phyloP scores from a whole-genome alignment of 129 eudicot genomes.

The Calendula officinalis region DNA sequence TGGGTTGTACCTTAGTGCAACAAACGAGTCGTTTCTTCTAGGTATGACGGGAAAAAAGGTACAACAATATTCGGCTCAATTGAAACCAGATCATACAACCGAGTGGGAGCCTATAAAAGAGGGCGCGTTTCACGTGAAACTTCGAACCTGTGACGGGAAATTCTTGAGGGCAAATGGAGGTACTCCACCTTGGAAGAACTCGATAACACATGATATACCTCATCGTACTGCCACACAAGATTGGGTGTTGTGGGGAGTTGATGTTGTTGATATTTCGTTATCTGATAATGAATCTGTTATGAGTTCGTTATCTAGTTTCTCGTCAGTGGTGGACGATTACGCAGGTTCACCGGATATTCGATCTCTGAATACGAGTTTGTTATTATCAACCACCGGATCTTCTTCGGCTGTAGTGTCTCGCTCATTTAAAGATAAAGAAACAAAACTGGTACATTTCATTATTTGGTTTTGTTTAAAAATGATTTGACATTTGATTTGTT shows the following conservation, averaged over 20 bases:
- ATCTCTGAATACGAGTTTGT: constrained; percentile 10
- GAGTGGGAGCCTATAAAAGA: constrained; percentile 72
- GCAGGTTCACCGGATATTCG: constrained; percentile 49
- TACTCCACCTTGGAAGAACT: constrained; percentile 74
- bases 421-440: constrained; percentile 18
- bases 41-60: constrained; percentile 75
- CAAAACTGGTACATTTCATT: constrained; percentile 6
- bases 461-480: background rate
- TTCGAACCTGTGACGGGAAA: constrained; percentile 45
- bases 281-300: constrained; percentile 36
- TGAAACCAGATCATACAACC: constrained; percentile 29
- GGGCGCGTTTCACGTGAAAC: constrained; percentile 33
- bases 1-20: constrained; percentile 55
- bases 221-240: constrained; percentile 69
- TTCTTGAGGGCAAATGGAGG: constrained; percentile 81
- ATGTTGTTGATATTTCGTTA: constrained; percentile 53
- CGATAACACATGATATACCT: constrained; percentile 81
- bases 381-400: background rate
- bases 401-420: background rate
- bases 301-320: constrained; percentile 43
- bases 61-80: constrained; percentile 24
- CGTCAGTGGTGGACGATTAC: constrained; percentile 31
- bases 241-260: constrained; percentile 89
- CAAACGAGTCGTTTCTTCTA: constrained; percentile 45
- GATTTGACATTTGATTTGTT: background rate